Evolutionary conservation across 2,329 filamentous ascomycete genomes (phyloP).

Genomic region (Aspergillus vadensis): DNA sequence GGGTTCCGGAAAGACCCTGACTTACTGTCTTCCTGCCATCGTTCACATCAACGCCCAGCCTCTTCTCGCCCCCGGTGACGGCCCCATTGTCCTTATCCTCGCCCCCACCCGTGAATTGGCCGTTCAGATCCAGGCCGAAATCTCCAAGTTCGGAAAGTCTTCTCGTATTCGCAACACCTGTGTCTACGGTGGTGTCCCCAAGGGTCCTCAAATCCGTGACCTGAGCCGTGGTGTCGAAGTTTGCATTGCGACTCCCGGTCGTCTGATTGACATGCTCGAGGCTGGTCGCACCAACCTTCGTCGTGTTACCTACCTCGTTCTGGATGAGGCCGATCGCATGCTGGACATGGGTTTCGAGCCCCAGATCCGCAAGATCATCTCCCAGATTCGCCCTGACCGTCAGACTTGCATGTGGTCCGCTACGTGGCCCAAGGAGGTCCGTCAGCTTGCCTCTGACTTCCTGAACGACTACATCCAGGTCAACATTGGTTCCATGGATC

Average conservation of each 20-base stretch:
- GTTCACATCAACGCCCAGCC: constrained; percentile 99
- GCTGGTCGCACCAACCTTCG: constrained; percentile 97
- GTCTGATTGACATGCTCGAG: constrained; percentile 98
- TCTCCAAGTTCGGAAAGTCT: constrained; percentile 97
- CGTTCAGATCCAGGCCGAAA: constrained; percentile 97
- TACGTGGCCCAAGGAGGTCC: constrained; percentile 98
- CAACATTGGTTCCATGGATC: constrained; percentile 94
- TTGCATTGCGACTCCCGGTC: constrained; percentile 95
- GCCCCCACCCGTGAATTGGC: constrained; percentile 97
- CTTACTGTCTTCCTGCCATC: constrained; percentile 95
- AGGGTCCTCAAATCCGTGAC: constrained; percentile 94
- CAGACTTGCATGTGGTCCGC: constrained; percentile 99
- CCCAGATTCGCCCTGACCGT: constrained; percentile 95
- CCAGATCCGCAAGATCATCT: constrained; percentile 97
- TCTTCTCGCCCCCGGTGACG: constrained; percentile 89
- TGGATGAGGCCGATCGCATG: constrained; percentile 99
- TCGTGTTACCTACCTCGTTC: constrained; percentile 95
- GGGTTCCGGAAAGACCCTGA: constrained; percentile 97
- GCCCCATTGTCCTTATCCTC: constrained; percentile 93
- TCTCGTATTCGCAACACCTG: constrained; percentile 98
- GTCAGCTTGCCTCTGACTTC: constrained; percentile 86
- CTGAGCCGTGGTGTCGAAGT: constrained; percentile 95
- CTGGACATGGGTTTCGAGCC: constrained; percentile 99
- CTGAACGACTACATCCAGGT: constrained; percentile 96
- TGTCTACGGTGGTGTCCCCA: constrained; percentile 98